Base-by-base conservation (phyloP, 495 filamentous ascomycete species). In the Xylaria intraflava region DNA sequence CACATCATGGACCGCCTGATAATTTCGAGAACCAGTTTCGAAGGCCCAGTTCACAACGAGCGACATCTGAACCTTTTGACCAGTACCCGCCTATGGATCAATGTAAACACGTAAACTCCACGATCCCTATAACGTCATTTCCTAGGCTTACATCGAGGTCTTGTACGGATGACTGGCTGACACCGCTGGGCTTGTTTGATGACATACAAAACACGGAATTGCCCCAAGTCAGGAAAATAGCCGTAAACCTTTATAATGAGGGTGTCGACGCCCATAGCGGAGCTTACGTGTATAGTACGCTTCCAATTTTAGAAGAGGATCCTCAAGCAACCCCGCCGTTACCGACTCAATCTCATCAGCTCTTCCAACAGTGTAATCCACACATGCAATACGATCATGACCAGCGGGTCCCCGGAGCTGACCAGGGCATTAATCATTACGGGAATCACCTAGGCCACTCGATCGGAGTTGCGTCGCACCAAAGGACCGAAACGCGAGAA, bases 121-220 rank as follows among this genome's bases (percentile, higher is more conserved):
- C 12, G 46, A 59, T 47, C 7, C 55, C 60, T 0, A 59, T 63
- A 24, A 63, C 60, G 22, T 55, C 52, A 2, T 59, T 63, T 30
- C 63, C 61, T 0, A 59, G 52, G 14, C 52, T 63, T 51, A 45
- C 16, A 27, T 65, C 63, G 12, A 61, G 60, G 23, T 31, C 60
- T 5, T 59, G 38, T 40, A 61, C 63, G 4, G 57, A 46, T 41
- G 63, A 65, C 22, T 65, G 63, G 63, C 22, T 65, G 24, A 65
- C 63, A 6, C 63, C 63, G 3, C 24, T 62, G 17, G 62, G 60
- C 17, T 41, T 65, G 10, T 50, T 55, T 20, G 45, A 51, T 33
- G 46, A 46, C 12, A 36, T 39, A 3, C 46, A 56, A 10, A 50
- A 27, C 12, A 8, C 24, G 3, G 31, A n/a, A 26, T 14, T 14